phyloP scores from a whole-genome alignment of 352 stramenopile genomes.

The Lagenidium giganteum region DNA sequence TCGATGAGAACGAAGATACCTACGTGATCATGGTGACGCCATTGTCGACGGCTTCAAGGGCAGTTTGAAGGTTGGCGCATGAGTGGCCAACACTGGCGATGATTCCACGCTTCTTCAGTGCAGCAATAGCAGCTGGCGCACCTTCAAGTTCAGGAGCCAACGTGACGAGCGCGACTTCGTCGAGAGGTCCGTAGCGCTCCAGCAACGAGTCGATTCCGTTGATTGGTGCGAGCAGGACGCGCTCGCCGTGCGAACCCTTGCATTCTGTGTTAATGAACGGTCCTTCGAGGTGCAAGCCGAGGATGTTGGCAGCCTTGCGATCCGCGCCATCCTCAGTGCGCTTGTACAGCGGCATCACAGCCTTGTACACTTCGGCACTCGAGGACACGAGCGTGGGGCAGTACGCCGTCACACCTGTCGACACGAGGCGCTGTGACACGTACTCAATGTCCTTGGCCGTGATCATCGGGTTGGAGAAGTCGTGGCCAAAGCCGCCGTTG shows the following conservation, averaged over 20 bases:
- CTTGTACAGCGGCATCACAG: conserved; percentile 37
- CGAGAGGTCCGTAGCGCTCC: conserved; percentile 36
- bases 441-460: conserved; percentile 28
- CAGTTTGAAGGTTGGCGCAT: conserved; percentile 48
- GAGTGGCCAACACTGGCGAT: conserved; percentile 68
- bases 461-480: conserved; percentile 56
- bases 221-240: conserved; percentile 30
- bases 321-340: conserved; percentile 19
- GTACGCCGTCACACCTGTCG: conserved; percentile 68
- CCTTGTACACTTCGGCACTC: conserved; percentile 36
- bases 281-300: conserved; percentile 82
- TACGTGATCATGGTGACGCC: conserved; percentile 75
- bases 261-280: conserved; percentile 77
- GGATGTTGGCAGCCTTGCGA: conserved; percentile 43
- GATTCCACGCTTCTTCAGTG: conserved; percentile 27
- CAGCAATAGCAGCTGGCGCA: conserved; percentile 35
- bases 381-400: conserved; percentile 83
- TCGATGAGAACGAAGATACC: background rate
- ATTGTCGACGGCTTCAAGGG: conserved; percentile 34
- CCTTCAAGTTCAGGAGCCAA: conserved; percentile 76
- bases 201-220: conserved; percentile 29
- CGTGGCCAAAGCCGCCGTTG: conserved; percentile 78
- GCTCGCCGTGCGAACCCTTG: conserved; percentile 64
- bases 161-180: conserved; percentile 65
- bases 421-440: conserved; percentile 31